Base-by-base conservation (phyloP, 495 filamentous ascomycete species). In the Tuber indicum region DNA sequence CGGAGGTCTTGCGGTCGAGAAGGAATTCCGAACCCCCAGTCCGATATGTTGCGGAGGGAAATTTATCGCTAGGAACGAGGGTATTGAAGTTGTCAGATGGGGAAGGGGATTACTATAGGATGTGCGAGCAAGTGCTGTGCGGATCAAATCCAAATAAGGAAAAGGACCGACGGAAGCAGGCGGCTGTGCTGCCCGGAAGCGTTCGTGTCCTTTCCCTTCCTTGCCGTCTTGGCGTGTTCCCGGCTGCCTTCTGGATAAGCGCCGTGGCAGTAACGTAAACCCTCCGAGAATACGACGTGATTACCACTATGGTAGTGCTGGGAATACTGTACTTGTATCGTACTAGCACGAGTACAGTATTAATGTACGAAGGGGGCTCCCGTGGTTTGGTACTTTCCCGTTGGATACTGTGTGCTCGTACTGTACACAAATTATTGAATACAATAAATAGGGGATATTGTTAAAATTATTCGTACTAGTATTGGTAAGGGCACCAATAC, bases 171-270 rank as follows among this genome's bases (percentile, higher is more conserved):
- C 26, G 58, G 58, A 66, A 66, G 26, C 58, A 66, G 17, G 58
- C 58, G 26, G 58, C 47, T 32, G 66, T 45, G 32, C 32, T 76
- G 47, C 66, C 76, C 47, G 66, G 72, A 72, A 75, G 76, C 70
- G 76, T 75, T 79, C 72, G 78, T 78, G 76, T 72, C 78, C 72
- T 75, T 58, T 78, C 32, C 73, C 70, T 45, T 43, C 62, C 62
- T 44, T 5, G 5, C 9, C 44, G 16, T 52, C 41, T 49, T 36
- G 78, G 77, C 78, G 78, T 80, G 78, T 73, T 74, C 45, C 21
- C 21, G 73, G 45, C 70, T 72, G 70, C 70, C n/a, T 43, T 77
- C 72, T 3, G 58, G 58, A 66, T 19, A 66, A 7, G 58, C 58
- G 26, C 32, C 1, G 6, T 52, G 26, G 12, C 58, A 32, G 58